These are phyloP conservation scores for Claviceps arundinis DNA, from an alignment of 2,329 filamentous ascomycete species.

Conservation along the genomic window DNA sequence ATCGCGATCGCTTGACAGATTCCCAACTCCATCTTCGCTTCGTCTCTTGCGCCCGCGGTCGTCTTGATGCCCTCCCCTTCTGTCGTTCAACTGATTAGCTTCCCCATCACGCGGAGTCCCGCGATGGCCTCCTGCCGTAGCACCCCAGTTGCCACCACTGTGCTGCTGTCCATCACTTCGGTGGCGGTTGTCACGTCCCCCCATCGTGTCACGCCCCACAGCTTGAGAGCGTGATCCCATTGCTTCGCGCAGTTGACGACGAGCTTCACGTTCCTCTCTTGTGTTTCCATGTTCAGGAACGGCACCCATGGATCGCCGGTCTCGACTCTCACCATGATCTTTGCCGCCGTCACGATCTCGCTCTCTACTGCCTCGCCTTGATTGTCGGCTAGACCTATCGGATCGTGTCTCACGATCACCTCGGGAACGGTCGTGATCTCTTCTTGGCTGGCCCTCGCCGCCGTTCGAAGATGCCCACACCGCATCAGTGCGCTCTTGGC, in stretches of 20 bases:
- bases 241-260: slow-evolving; percentile 16
- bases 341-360: slow-evolving; percentile 34
- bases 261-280: slow-evolving; percentile 22
- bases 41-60: slow-evolving; percentile 25
- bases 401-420: slow-evolving; percentile 28
- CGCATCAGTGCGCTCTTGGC: slow-evolving; percentile 34
- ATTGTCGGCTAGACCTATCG: slow-evolving; percentile 26
- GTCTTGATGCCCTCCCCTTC: slow-evolving; percentile 20
- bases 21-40: slow-evolving; percentile 35
- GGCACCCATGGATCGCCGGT: slow-evolving; percentile 25
- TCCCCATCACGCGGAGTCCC: slow-evolving; percentile 18
- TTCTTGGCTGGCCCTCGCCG: slow-evolving; percentile 17
- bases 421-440: slow-evolving; percentile 29
- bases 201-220: slow-evolving; percentile 18
- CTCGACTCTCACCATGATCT: slow-evolving; percentile 31
- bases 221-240: slow-evolving; percentile 17
- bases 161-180: slow-evolving; percentile 13
- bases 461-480: slow-evolving; percentile 20
- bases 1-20: slow-evolving; percentile 31
- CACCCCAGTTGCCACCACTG: slow-evolving; percentile 9
- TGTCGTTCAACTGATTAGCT: slow-evolving; percentile 18
- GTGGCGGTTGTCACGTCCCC: slow-evolving; percentile 21
- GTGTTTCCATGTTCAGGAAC: slow-evolving; percentile 13
- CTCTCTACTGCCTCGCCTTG: slow-evolving; percentile 38
- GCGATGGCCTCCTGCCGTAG: slow-evolving; percentile 13